Base-by-base conservation (phyloP, 768 basidiomycete genomes). In the Leccinellum rugosiceps region DNA sequence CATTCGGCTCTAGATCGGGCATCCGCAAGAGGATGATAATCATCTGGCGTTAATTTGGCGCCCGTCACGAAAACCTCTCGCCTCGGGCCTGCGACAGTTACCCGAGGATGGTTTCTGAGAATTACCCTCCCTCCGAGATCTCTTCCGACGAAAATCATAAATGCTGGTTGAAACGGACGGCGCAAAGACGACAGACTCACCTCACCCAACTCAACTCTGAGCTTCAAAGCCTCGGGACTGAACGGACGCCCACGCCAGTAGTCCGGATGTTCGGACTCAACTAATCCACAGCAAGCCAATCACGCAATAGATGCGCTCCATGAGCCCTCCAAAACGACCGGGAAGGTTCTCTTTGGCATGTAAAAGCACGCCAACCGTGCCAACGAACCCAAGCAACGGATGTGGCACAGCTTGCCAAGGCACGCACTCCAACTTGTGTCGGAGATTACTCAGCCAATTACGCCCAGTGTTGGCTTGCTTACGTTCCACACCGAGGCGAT, bases 331-430 rank as follows among this genome's bases (percentile, higher is more conserved):
- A 57, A 34, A 14, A 3, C 10, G 10, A 19, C n/a, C 3, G 38
- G 35, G 1, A 35, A 7, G 35, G 35, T 17, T 17, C 35, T 4
- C 41, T 3, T 15, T 46, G 25, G 4, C 41, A 19, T 14, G 35
- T 50, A 35, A 56, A 48, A 26, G 43, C 30, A n/a, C 19, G 49
- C 49, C 30, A 50, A 50, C 31, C 21, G 17, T 50, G 28, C 15
- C 49, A 32, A 32, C 31, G 19, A 21, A 48, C 38, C 35, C 17
- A 38, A 38, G 35, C 23, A 23, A 45, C 21, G 44, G 15, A 17
- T 48, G 26, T 1, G 11, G 23, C 55, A 67, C 65, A 64, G 65
- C 65, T 65, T 62, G 58, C 58, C 65, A 67, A 66, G 55, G 57
- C 15, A 46, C 23, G 21, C 61, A 10, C 57, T 57, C 60, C 57